Evolutionary conservation across 2,329 filamentous ascomycete species (phyloP).

Genomic region (Thelonectria rubi): DNA sequence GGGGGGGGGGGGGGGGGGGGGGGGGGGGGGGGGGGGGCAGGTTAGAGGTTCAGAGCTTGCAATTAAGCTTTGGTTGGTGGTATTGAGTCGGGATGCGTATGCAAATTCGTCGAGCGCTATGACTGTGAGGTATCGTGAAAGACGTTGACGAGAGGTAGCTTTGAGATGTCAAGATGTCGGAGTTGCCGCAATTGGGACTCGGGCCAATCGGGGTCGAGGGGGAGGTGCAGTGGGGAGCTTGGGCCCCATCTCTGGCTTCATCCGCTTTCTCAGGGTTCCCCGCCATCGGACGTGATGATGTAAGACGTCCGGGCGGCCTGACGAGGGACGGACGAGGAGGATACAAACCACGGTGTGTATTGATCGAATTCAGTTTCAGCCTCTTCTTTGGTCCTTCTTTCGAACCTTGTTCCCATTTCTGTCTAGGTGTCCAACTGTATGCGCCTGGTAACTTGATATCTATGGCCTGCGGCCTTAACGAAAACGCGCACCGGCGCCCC

Average conservation of each 20-base stretch:
- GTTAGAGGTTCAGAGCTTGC: too few relatives aligned
- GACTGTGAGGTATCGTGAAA: neutral
- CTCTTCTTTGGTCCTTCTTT: neutral
- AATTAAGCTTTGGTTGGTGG: neutral
- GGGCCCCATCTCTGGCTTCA: neutral
- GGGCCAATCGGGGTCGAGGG: neutral
- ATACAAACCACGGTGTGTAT: too few relatives aligned
- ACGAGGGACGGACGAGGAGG: too few relatives aligned
- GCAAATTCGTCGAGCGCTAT: neutral
- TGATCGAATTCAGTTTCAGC: too few relatives aligned
- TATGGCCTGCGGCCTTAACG: constrained; percentile 29
- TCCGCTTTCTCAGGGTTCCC: neutral
- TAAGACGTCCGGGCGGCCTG: too few relatives aligned
- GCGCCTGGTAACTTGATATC: constrained; percentile 30
- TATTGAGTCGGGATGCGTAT: neutral
- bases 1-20: too few relatives aligned
- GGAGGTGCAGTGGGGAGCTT: constrained; percentile 3
- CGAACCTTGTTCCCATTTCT: constrained; percentile 29
- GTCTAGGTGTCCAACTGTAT: constrained; percentile 38
- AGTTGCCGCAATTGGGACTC: neutral
- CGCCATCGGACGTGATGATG: too few relatives aligned
- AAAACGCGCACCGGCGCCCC: constrained; percentile 31
- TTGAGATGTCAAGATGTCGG: neutral
- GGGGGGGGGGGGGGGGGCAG: too few relatives aligned
- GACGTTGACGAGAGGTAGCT: neutral